Evolutionary conservation across 2,329 filamentous ascomycete species (phyloP), one percentile per base, ranked within the genome.

Genomic region (Penicillium sp.): DNA sequence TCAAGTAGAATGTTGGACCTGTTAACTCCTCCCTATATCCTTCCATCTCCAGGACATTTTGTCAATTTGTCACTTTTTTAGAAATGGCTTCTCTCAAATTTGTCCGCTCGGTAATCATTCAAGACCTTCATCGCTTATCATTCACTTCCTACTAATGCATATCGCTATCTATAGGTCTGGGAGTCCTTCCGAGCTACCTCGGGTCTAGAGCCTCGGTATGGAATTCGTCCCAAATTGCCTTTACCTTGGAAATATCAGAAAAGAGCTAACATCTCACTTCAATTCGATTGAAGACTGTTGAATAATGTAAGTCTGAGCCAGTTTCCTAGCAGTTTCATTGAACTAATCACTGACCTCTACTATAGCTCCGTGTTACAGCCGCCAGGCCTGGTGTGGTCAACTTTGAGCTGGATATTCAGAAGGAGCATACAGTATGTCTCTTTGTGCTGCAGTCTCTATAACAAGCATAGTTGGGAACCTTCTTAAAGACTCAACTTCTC

Each of bases 101-200:
- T 69, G 86, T 90, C 15, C 80, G 80, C 74, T 86, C 84, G 44
- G 87, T 89, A 76, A 65, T 82, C 23, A 11, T 10, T 10, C 16
- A 46, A 19, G 10, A 23, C 23, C 15, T 41, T 43, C 3, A 10
- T 2, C 3, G 2, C 15, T 11, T 25, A 2, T 13, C 1, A 11
- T 43, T 16, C 13, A 11, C 29, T 19, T 8, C 4, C 43, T 31
- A 49, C 53, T 74, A 36, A 76, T 52, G 9, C 38, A 8, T 21
- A 33, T 48, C 48, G 39, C 54, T 21, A 45, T 46, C 27, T 57
- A 13, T 57, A 94, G 91, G 91, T 95, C 46, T 84, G 91, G 80
- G 88, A 89, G 72, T 92, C 90, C 2, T 97, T 97, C 75, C 85
- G 90, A 78, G 84, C 84, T 64, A 89, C 91, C 62, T 96, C 92